Percentiles rank a stretch among this genome's conserved stretches.
Conservation (phyloP, 495 filamentous ascomycete species). For the Hyaloscypha bicolor region DNA sequence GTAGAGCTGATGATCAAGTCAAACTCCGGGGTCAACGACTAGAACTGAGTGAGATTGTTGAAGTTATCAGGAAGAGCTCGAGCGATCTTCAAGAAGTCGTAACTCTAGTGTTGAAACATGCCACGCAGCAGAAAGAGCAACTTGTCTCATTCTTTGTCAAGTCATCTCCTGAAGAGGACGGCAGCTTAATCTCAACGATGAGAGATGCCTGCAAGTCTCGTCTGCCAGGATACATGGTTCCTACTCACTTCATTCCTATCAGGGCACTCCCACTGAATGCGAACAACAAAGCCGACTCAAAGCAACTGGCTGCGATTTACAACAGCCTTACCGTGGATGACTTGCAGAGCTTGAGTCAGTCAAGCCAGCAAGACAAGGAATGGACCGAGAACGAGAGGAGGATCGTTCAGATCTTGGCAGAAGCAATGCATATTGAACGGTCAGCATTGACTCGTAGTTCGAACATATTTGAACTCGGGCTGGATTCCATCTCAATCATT, state of each 20-base stretch:
- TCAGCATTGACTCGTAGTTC: constrained; percentile 52
- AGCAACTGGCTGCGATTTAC: constrained; percentile 61
- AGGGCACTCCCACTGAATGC: constrained; percentile 64
- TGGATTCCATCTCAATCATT: constrained; percentile 81
- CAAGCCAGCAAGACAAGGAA: constrained; percentile 32
- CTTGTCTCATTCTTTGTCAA: constrained; percentile 70
- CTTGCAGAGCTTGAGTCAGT: constrained; percentile 55
- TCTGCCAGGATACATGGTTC: constrained; percentile 77
- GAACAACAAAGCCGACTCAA: constrained; percentile 78
- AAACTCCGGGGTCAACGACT: constrained; percentile 80
- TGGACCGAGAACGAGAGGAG: constrained; percentile 42
- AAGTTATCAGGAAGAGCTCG: constrained; percentile 55
- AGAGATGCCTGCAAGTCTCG: constrained; percentile 56
- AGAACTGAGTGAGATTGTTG: constrained; percentile 77
- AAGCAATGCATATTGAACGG: constrained; percentile 45
- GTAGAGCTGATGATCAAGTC: constrained; percentile 77
- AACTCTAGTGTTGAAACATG: constrained; percentile 66
- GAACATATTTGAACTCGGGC: constrained; percentile 78
- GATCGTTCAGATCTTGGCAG: constrained; percentile 54
- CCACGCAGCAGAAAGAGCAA: constrained; percentile 64
- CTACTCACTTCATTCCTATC: constrained; percentile 69
- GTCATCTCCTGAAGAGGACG: neutral
- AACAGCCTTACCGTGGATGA: constrained; percentile 52
- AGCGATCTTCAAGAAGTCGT: constrained; percentile 55
- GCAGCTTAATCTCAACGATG: constrained; percentile 32